Conservation (phyloP, 352 stramenopile genomes). For the Globisporangium middletonii region DNA sequence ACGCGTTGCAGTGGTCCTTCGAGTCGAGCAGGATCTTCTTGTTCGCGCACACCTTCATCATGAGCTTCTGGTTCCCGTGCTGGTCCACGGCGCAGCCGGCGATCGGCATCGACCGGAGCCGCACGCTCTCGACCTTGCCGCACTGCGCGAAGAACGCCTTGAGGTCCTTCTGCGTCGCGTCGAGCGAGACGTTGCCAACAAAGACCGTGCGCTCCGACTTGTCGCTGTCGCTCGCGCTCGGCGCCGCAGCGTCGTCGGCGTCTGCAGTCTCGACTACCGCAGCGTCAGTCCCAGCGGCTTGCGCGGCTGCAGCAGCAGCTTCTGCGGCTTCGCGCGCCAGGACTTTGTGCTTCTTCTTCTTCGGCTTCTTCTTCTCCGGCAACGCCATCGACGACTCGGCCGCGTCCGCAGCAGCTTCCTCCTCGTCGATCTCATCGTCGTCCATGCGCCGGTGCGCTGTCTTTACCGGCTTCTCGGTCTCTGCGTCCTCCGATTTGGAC, state of each 20-base stretch:
- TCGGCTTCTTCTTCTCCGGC: conserved; percentile 25
- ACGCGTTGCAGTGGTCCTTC: conserved; percentile 91
- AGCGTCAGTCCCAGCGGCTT: conserved; percentile 6
- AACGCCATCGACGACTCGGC: neutral
- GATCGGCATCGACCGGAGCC: conserved; percentile 83
- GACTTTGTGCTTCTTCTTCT: conserved; percentile 35
- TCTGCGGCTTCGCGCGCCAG: conserved; percentile 6
- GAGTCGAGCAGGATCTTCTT: conserved; percentile 80
- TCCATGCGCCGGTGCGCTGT: neutral
- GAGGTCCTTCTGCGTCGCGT: conserved; percentile 73
- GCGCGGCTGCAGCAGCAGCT: neutral
- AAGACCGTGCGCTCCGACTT: conserved; percentile 86
- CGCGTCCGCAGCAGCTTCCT: neutral
- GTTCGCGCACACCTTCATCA: conserved; percentile 89
- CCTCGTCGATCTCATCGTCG: neutral
- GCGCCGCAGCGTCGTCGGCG: conserved; percentile 4
- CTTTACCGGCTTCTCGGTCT: conserved; percentile 8
- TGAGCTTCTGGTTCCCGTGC: conserved; percentile 87
- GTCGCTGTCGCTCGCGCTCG: conserved; percentile 26
- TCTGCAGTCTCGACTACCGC: neutral
- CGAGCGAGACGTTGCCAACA: conserved; percentile 89
- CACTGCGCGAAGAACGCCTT: conserved; percentile 79
- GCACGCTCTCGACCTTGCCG: conserved; percentile 81
- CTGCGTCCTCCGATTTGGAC: conserved; percentile 13
- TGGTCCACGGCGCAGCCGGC: conserved; percentile 80